phyloP scores from a whole-genome alignment of 164 flowering plant species.

The Saururus chinensis region DNA sequence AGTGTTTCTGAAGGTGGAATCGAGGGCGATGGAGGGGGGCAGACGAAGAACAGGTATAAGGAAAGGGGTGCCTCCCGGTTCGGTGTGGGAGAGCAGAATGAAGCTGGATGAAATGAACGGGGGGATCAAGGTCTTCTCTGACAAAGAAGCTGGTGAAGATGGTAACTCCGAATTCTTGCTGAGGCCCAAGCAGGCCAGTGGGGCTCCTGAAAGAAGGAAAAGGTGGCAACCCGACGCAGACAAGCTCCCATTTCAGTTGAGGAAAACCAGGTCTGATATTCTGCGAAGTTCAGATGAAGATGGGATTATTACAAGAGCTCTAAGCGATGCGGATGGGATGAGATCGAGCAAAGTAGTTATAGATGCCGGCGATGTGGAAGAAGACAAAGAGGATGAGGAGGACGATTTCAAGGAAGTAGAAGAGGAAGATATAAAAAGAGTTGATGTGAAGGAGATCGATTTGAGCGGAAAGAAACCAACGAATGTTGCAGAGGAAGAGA shows the following conservation, averaged over 20 bases:
- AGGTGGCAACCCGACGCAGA: constrained; percentile 34
- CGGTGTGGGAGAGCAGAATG: constrained; percentile 83
- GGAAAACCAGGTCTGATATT: constrained; percentile 19
- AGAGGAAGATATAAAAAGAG: constrained; percentile 24
- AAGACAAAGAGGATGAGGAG: constrained; percentile 13
- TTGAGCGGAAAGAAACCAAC: constrained; percentile 4
- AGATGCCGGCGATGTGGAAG: constrained; percentile 3
- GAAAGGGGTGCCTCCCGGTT: constrained; percentile 41
- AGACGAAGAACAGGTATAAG: constrained; percentile 10
- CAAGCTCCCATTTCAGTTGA: constrained; percentile 16
- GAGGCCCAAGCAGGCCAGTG: constrained; percentile 10
- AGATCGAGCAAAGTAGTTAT: constrained; percentile 6
- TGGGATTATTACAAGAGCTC: constrained; percentile 12
- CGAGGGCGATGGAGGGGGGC: no score
- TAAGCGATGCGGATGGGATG: constrained; percentile 16
- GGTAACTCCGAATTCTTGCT: neutral
- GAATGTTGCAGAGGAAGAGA: constrained; percentile 4
- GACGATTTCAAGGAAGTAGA: constrained; percentile 16
- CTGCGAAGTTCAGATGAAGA: constrained; percentile 11
- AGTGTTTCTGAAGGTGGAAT: no score
- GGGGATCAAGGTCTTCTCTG: constrained; percentile 59
- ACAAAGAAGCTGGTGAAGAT: constrained; percentile 14
- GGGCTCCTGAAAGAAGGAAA: constrained; percentile 29
- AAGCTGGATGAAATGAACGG: constrained; percentile 65
- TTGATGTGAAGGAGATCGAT: constrained; percentile 32